Evolutionary conservation across 1,284 basidiomycete species (phyloP), one percentile per base, ranked within the genome.

Genomic region (Polyporus tsugae): DNA sequence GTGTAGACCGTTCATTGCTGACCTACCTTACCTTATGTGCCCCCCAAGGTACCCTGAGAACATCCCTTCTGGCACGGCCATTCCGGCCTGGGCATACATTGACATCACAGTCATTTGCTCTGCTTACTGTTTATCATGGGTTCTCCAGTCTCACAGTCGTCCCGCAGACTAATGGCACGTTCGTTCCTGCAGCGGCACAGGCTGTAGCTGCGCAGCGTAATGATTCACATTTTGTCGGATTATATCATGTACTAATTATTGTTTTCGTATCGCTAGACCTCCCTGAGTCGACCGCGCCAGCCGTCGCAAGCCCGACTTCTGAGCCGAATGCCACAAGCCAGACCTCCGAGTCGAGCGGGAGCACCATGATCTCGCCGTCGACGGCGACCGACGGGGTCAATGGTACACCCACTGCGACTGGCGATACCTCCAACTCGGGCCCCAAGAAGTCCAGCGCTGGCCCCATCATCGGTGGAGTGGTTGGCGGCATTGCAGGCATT

Each of bases 31-130:
- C 13, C 39, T 39, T 22, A 25, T n/a, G n/a, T 6, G 13, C 13
- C 0, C 17, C 2, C 4, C 4, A 1, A 6, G 70, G 35, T 71
- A 63, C 42, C 67, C 67, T 1, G 62, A 66, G 39, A 58, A 55
- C 55, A 68, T 71, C 7, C 65, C 67, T 5, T 19, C 35, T 19
- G 70, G 67, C 7, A 71, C 70, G 1, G 53, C 70, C 6, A 36
- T 71, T 5, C 70, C 70, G 1, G 70, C 70, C 1, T 71, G 70
- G 70, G 70, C 70, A 15, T 71, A 71, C 38, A 19, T 71, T 25
- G 67, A 71, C 42, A 36, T 71, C 25, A 66, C 39, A 3, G 70
- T 71, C 4, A 1, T 67, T 61, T 39, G 29, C 13, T 15, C 33
- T 19, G 1, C 19, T 39, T n/a, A n/a, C 22, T 25, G 10, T 29